phyloP scores from a whole-genome alignment of 768 basidiomycete genomes.

The Trametes cinnabarina region DNA sequence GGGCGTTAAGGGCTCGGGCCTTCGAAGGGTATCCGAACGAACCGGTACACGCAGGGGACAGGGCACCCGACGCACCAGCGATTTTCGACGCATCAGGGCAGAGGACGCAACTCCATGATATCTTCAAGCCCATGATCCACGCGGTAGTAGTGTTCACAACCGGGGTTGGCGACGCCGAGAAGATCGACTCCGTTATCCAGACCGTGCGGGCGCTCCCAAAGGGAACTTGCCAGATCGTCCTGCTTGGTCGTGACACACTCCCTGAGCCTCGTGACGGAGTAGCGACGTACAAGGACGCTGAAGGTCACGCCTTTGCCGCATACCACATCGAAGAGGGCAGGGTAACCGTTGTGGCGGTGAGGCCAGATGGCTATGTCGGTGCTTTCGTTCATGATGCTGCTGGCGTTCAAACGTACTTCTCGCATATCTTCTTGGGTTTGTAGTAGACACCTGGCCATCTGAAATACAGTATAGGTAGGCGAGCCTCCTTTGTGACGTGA shows the following conservation, averaged over 20 bases:
- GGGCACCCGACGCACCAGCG: constrained; percentile 44
- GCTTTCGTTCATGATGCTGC: constrained; percentile 3
- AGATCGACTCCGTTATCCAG: not conserved
- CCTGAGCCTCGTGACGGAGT: not conserved
- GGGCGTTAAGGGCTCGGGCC: constrained; percentile 17
- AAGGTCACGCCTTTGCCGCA: constrained; percentile 9
- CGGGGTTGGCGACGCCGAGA: not conserved
- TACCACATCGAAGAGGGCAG: constrained; percentile 6
- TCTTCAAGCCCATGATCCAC: constrained; percentile 15
- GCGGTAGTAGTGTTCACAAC: constrained; percentile 12
- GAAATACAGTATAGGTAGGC: too few relatives aligned
- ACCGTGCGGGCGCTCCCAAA: not conserved
- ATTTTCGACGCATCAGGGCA: constrained; percentile 18
- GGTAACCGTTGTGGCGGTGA: constrained; percentile 5
- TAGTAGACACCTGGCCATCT: too few relatives aligned
- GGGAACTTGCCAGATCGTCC: not conserved
- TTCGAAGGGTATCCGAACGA: constrained; percentile 18
- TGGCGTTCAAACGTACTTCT: not conserved
- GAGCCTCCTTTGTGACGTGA: too few relatives aligned
- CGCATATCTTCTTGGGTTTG: not conserved
- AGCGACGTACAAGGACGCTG: constrained; percentile 3
- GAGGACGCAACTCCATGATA: constrained; percentile 27
- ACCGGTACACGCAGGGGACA: constrained; percentile 40
- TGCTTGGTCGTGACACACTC: not conserved
- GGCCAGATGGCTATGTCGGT: constrained; percentile 19